Base-by-base conservation (phyloP, 257 asterid species). In the Paraleonurus japonicus region DNA sequence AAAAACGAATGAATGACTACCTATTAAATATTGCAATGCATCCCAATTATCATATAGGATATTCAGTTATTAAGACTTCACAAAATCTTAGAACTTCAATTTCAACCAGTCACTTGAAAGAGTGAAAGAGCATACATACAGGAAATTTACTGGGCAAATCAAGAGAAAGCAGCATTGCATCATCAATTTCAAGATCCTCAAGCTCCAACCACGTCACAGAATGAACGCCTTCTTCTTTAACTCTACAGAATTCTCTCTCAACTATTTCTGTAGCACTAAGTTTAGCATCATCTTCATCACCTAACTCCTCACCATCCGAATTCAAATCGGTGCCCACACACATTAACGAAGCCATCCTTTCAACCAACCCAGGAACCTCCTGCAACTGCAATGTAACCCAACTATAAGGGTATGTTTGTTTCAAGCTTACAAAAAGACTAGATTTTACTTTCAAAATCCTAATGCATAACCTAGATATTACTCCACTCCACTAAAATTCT, bases 261-360 rank as follows among this genome's bases (percentile, higher is more conserved):
- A 89, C 85, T 37, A 86, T 80, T 35, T 88, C 95, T 35, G 26
- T 54, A 22, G 86, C 89, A 50, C 80, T 85, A 58, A 67, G n/a
- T 71, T 83, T 78, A 4, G 30, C 76, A 67, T 71, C 82, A 69
- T 71, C 84, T 64, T 75, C 86, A 66, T 70, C 82, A 28, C 69
- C 78, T 3, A 57, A 61, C 54, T 82, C 90, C 61, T 72, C 86
- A 45, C 60, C 84, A 15, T 83, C 90, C 45, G 77, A 70, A 79
- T 69, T 68, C 74, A 83, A 81, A 83, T 90, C 96, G 74, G 39
- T 69, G 78, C 89, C 96, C 78, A 92, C 96, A 67, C 98, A 92
- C 98, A 92, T 92, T 68, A 95, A 67, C 71, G 96, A 75, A 65
- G 96, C 92, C 98, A 95, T 92, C 80, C 99, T 88, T 71, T 92